Evolutionary conservation across 225 moss, liverwort and hornwort species (phyloP).

Genomic region (Climacium dendroides): DNA sequence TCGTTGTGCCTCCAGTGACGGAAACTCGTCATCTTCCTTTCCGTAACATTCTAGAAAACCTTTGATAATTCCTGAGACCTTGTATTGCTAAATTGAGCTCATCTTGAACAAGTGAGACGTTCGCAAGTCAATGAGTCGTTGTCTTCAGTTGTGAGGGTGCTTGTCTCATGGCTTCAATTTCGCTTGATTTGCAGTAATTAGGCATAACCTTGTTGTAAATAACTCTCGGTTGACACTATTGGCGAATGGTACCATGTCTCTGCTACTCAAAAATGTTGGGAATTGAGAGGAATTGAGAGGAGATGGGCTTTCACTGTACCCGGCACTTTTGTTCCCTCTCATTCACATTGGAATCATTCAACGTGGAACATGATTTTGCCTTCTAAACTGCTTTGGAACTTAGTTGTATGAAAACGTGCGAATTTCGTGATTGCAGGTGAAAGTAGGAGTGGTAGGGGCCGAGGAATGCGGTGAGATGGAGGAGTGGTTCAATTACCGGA

Average conservation of each 20-base stretch:
- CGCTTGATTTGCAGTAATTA: not conserved
- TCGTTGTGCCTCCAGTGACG: not conserved
- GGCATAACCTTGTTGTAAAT: not conserved
- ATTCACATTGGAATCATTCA: not conserved
- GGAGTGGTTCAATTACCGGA: conserved; percentile 94
- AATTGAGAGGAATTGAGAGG: not conserved
- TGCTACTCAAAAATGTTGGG: not conserved
- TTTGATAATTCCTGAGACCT: not conserved
- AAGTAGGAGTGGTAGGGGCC: conserved; percentile 76
- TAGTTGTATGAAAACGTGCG: not conserved
- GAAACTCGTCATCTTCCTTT: not conserved
- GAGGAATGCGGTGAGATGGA: conserved; percentile 97
- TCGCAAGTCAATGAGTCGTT: too few relatives aligned
- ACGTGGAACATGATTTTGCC: not conserved
- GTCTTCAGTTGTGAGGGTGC: not conserved
- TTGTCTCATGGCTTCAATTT: not conserved
- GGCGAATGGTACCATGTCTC: not conserved
- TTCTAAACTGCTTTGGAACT: not conserved
- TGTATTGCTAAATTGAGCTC: not conserved
- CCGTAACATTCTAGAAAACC: not conserved
- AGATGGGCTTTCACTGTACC: not conserved
- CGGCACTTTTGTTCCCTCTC: not conserved
- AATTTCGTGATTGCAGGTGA: conserved; percentile 44
- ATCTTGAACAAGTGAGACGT: not conserved
- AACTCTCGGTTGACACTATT: not conserved